These are phyloP conservation scores for Podila verticillata DNA, from an alignment of 192 early-diverging fungal species.

Conservation along the genomic window DNA sequence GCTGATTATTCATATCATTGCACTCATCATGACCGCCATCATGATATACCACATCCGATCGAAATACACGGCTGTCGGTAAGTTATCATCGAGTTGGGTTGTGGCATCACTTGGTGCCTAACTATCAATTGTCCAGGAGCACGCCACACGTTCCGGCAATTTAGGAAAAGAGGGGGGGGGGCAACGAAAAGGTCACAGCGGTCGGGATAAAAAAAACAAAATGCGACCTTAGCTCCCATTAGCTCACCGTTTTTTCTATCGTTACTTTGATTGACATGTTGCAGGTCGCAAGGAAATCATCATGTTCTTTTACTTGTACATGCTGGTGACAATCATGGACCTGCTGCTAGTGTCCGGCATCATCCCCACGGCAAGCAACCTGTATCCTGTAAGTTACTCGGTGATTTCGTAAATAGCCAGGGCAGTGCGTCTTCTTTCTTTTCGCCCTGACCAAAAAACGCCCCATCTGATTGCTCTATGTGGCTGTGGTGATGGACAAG, in stretches of 20 bases:
- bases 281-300: conserved; percentile 90
- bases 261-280: neutral
- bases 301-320: conserved; percentile 91
- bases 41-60: conserved; percentile 98
- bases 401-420: neutral
- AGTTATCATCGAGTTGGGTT: conserved; percentile 19
- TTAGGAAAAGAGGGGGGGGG: neutral
- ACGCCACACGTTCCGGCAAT: neutral
- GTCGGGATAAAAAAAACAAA: neutral
- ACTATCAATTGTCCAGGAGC: neutral
- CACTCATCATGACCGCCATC: conserved; percentile 94
- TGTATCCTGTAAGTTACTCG: conserved; percentile 66
- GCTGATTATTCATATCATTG: conserved; percentile 91
- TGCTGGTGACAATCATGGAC: conserved; percentile 76
- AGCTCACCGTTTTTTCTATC: neutral
- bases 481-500: neutral
- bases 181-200: too few species aligned
- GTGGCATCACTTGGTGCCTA: neutral
- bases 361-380: conserved; percentile 70
- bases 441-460: neutral
- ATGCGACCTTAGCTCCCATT: neutral
- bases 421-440: neutral
- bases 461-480: neutral
- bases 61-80: conserved; percentile 98
- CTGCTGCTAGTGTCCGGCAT: conserved; percentile 81